Percentiles rank a stretch among this genome's conserved stretches.
These are phyloP conservation scores for Fragilariopsis cylindrus DNA, from an alignment of 108 stramenopile genomes.

Conservation along the genomic window DNA sequence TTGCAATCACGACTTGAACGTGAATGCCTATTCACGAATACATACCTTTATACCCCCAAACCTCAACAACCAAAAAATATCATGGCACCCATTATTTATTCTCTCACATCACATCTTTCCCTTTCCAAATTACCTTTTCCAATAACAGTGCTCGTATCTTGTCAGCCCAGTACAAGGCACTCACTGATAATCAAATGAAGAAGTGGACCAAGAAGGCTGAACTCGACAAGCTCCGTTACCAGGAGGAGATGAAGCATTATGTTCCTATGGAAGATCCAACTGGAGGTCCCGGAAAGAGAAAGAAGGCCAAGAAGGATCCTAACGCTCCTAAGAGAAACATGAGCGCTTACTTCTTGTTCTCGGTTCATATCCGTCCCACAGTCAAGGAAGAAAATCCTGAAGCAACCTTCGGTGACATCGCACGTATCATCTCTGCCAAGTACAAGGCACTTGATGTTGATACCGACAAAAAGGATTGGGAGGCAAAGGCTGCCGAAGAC, in stretches of 20 bases:
- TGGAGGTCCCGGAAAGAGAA: slow-evolving; percentile 26
- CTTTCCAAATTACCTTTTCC: background rate
- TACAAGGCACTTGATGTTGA: slow-evolving; percentile 74
- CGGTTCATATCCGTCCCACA: slow-evolving; percentile 56
- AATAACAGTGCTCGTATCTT: slow-evolving; percentile 59
- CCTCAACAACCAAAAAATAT: background rate
- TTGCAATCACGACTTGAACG: slow-evolving; percentile 9
- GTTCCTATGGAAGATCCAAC: slow-evolving; percentile 68
- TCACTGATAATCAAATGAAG: slow-evolving; percentile 65
- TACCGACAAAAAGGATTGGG: slow-evolving; percentile 61
- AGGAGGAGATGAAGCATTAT: slow-evolving; percentile 83
- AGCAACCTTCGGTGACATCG: slow-evolving; percentile 70
- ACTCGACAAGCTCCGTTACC: slow-evolving; percentile 81
- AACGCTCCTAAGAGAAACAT: slow-evolving; percentile 80
- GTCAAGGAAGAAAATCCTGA: slow-evolving; percentile 78
- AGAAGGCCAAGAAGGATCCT: slow-evolving; percentile 73
- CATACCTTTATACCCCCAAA: background rate
- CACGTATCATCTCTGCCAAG: slow-evolving; percentile 61
- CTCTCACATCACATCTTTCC: background rate
- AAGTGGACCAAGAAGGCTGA: slow-evolving; percentile 82
- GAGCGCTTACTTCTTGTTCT: slow-evolving; percentile 81
- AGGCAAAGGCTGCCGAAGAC: slow-evolving; percentile 68
- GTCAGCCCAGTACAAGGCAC: slow-evolving; percentile 68
- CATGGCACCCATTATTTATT: background rate
- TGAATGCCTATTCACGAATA: background rate